Evolutionary conservation across 441 rosid species (phyloP).

Genomic region (Erysimum cheiri): DNA sequence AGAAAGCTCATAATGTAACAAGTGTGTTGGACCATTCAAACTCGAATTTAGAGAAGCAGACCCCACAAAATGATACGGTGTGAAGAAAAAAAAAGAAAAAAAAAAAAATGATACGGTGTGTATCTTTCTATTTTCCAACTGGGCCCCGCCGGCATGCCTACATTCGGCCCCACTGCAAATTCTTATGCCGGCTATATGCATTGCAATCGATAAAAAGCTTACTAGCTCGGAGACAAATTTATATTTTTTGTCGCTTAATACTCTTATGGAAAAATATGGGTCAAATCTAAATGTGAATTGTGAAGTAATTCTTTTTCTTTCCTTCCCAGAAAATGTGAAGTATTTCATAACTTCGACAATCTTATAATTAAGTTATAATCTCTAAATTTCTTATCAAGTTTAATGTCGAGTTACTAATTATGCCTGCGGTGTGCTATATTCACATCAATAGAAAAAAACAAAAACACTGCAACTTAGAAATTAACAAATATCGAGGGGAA

Average conservation of each 20-base stretch:
- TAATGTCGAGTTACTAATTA: neutral
- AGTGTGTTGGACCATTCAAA: slow-evolving; percentile 50
- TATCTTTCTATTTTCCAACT: slow-evolving; percentile 32
- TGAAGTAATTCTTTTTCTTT: neutral
- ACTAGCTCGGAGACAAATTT: neutral
- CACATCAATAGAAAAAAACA: neutral
- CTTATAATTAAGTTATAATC: neutral
- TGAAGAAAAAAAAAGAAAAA: no score
- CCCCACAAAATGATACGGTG: slow-evolving; percentile 36
- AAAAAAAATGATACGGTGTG: no score
- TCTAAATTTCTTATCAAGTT: neutral
- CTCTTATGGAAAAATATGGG: neutral
- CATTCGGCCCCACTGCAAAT: slow-evolving; percentile 39
- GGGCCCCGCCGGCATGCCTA: slow-evolving; percentile 47
- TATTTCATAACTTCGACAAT: neutral
- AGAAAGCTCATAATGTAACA: neutral
- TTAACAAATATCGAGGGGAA: neutral
- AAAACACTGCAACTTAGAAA: neutral
- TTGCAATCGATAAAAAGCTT: slow-evolving; percentile 18
- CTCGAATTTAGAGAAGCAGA: slow-evolving; percentile 22
- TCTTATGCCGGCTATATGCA: slow-evolving; percentile 34
- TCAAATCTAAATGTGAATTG: neutral
- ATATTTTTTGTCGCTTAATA: neutral
- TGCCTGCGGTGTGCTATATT: slow-evolving; percentile 8
- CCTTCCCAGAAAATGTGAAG: neutral